These are phyloP conservation scores for Termitomyces sp. DNA, from an alignment of 768 basidiomycete species.

Conservation along the genomic window DNA sequence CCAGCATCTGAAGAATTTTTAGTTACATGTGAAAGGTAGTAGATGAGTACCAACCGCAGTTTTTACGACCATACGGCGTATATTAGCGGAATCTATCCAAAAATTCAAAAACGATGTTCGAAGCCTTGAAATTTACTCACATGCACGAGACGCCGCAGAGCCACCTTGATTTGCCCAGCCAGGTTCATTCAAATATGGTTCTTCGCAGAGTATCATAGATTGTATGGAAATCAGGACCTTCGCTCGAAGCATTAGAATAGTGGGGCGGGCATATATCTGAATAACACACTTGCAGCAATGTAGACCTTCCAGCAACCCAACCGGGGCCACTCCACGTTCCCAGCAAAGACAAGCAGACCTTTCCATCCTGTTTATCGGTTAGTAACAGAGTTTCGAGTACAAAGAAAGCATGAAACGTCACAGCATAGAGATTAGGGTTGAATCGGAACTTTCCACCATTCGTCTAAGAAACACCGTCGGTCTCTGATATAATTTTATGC, in stretches of 20 bases:
- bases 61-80: constrained; percentile 86
- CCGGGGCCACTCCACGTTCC: constrained; percentile 95
- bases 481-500: not conserved
- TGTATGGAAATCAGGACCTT: constrained; percentile 93
- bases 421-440: constrained; percentile 93
- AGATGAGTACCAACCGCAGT: constrained; percentile 57
- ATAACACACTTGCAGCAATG: constrained; percentile 67
- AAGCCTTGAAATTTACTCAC: constrained; percentile 34
- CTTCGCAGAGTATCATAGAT: constrained; percentile 93
- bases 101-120: not conserved
- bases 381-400: not conserved
- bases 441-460: constrained; percentile 86
- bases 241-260: constrained; percentile 36
- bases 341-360: constrained; percentile 87
- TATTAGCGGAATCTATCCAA: constrained; percentile 77
- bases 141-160: constrained; percentile 69
- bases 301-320: constrained; percentile 88
- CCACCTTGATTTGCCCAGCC: constrained; percentile 76
- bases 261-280: not conserved
- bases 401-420: constrained; percentile 22
- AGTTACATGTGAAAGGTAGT: not conserved
- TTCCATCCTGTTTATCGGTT: constrained; percentile 61
- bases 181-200: constrained; percentile 91
- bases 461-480: constrained; percentile 41
- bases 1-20: constrained; percentile 59